Conservation (phyloP, 768 basidiomycete species). For the Mrakia blollopis region DNA sequence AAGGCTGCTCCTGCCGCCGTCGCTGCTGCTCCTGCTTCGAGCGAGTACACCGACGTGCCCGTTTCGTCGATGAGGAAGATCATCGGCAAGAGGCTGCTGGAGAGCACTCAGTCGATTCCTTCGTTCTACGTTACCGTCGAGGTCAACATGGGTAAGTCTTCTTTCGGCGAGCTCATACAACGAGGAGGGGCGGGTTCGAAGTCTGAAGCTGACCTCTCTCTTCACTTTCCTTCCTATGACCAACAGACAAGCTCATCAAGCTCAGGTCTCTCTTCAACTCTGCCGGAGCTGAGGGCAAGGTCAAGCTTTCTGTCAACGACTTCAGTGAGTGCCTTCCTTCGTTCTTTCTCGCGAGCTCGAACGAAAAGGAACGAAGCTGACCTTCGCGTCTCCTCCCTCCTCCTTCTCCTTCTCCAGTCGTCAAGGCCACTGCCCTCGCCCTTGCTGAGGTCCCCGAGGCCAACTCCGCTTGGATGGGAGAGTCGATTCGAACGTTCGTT, state of each 20-base stretch:
- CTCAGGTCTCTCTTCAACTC: constrained; percentile 91
- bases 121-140: constrained; percentile 96
- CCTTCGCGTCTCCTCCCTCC: not conserved
- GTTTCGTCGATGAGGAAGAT: constrained; percentile 89
- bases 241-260: constrained; percentile 59
- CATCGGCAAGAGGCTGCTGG: constrained; percentile 81
- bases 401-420: constrained; percentile 46
- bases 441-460: constrained; percentile 92
- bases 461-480: constrained; percentile 96
- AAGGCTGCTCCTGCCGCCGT: constrained; percentile 45
- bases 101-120: constrained; percentile 91
- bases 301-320: constrained; percentile 92
- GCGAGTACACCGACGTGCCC: constrained; percentile 82
- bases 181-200: not conserved
- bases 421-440: constrained; percentile 89
- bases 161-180: not conserved
- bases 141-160: constrained; percentile 83
- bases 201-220: not conserved
- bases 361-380: not conserved
- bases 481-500: constrained; percentile 85
- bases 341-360: not conserved
- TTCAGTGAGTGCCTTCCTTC: constrained; percentile 53
- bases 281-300: constrained; percentile 58
- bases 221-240: not conserved
- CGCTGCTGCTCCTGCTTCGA: constrained; percentile 39